A percentile compares a stretch with the other conserved stretches of the same genome.
Conservation (phyloP, 78 protist species). For the Chrysochromulina tobinii region DNA sequence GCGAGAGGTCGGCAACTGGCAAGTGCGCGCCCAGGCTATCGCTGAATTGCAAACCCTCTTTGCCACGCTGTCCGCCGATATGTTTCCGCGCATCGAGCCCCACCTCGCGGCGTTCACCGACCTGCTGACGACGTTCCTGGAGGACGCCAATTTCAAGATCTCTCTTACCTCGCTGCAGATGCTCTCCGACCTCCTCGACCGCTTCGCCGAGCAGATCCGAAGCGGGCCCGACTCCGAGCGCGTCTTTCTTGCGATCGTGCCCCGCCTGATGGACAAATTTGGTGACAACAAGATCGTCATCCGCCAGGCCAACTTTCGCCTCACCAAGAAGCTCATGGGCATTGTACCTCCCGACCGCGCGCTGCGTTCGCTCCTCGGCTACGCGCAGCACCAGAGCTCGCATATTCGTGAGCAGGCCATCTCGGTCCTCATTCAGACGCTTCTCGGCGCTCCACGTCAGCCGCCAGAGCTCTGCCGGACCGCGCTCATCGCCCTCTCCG, state of each 20-base stretch:
- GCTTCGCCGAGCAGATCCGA: neutral
- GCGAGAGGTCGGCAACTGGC: neutral
- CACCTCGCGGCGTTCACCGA: neutral
- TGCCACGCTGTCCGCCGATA: neutral
- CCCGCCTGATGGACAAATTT: neutral
- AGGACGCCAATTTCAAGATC: neutral
- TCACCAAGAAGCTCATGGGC: neutral
- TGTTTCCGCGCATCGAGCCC: neutral
- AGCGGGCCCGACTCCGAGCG: too few relatives aligned
- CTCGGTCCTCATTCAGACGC: neutral
- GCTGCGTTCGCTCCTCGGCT: neutral
- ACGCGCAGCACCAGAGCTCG: neutral
- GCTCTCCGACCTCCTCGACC: neutral
- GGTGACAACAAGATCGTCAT: slow-evolving; percentile 21
- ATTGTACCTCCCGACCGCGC: neutral
- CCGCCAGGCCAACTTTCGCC: neutral
- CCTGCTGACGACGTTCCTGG: neutral
- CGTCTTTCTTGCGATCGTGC: neutral
- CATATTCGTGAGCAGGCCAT: neutral
- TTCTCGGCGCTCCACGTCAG: neutral
- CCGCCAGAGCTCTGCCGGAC: neutral
- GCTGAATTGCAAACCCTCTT: neutral
- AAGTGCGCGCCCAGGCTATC: neutral
- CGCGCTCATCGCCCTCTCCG: neutral
- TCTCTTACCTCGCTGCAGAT: neutral